Evolutionary conservation across 202 grass and related monocot genomes (phyloP).

Genomic region (Bolboschoenoplectus hybrid): DNA sequence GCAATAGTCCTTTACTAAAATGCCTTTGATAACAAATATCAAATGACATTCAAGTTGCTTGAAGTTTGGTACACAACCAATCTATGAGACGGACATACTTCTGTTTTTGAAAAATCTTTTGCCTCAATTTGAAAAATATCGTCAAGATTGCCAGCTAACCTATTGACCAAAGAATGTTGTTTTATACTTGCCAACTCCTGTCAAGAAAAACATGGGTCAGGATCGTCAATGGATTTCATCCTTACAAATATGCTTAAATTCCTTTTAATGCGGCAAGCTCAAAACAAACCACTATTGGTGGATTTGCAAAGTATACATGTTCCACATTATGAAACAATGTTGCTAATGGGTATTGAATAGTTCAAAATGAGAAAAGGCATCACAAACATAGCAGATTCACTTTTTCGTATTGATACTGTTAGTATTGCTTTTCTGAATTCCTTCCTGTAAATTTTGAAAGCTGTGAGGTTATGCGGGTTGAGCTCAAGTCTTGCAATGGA

Average conservation of each 20-base stretch:
- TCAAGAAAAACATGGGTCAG: no score
- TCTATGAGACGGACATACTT: neutral
- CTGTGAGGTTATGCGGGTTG: neutral
- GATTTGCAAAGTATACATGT: slow-evolving; percentile 3
- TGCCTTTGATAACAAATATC: neutral
- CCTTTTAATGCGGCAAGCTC: neutral
- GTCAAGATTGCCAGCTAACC: neutral
- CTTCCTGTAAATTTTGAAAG: neutral
- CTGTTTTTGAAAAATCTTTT: neutral
- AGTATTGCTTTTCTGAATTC: neutral
- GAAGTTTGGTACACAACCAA: slow-evolving; percentile 1
- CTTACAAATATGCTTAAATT: neutral
- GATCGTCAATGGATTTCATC: neutral
- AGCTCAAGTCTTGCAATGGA: neutral
- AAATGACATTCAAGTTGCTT: neutral
- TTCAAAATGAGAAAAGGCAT: neutral
- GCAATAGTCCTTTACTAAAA: neutral
- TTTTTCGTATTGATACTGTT: neutral
- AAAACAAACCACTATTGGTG: neutral
- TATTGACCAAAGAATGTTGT: no score
- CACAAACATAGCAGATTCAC: neutral
- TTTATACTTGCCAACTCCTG: no score
- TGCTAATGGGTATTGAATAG: neutral
- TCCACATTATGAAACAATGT: neutral
- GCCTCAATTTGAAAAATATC: slow-evolving; percentile 1